Percentiles rank a stretch among this genome's conserved stretches.
phyloP scores from a whole-genome alignment of 257 asterid genomes.

The Gentiana straminea region DNA sequence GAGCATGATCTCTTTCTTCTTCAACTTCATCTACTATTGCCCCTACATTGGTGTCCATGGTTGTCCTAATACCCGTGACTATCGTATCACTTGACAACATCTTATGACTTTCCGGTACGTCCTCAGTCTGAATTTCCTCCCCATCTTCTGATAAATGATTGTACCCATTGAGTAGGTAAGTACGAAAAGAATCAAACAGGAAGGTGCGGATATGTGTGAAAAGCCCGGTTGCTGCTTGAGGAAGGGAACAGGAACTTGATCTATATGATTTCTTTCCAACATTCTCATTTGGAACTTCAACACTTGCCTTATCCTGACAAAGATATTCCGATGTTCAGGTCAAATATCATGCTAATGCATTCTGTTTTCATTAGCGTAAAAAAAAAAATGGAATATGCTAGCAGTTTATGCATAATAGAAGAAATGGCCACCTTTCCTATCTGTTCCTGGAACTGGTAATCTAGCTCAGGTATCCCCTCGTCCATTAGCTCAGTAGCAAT shows the following conservation, averaged over 20 bases:
- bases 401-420: neutral
- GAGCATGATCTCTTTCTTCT: slow-evolving; percentile 16
- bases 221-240: slow-evolving; percentile 46
- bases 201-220: slow-evolving; percentile 42
- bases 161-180: slow-evolving; percentile 37
- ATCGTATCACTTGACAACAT: slow-evolving; percentile 14
- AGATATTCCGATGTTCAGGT: slow-evolving; percentile 8
- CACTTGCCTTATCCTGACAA: slow-evolving; percentile 38
- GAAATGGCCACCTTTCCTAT: slow-evolving; percentile 33
- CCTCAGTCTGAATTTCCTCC: slow-evolving; percentile 21
- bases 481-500: slow-evolving; percentile 23
- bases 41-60: slow-evolving; percentile 19
- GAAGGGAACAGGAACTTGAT: slow-evolving; percentile 39
- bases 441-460: slow-evolving; percentile 23
- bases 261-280: slow-evolving; percentile 8
- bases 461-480: slow-evolving; percentile 32
- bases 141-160: slow-evolving; percentile 25
- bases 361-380: no score
- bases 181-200: slow-evolving; percentile 41
- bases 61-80: slow-evolving; percentile 15
- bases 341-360: neutral
- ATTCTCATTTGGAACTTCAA: slow-evolving; percentile 17
- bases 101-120: slow-evolving; percentile 33
- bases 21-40: slow-evolving; percentile 21
- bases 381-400: neutral